These are phyloP conservation scores for Cladosporium cucumerinum DNA, from an alignment of 2,329 filamentous ascomycete species.

Conservation along the genomic window DNA sequence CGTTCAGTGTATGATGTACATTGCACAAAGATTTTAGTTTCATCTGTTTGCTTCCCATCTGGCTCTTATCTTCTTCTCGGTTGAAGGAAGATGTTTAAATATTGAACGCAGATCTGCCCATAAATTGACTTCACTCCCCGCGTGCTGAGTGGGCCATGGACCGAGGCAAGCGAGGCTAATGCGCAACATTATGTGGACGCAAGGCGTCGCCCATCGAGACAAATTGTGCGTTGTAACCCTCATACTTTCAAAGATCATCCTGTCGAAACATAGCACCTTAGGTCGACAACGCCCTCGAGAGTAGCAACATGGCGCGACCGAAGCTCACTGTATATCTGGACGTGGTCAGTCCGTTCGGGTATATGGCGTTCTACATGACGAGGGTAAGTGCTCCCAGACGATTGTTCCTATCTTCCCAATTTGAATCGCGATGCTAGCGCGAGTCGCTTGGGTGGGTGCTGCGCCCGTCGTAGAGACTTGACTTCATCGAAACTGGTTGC, in stretches of 20 bases:
- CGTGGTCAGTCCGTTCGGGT: conserved; percentile 59
- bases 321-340: conserved; percentile 58
- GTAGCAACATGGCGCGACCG: conserved; percentile 42
- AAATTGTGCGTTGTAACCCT: neutral
- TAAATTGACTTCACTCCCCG: neutral
- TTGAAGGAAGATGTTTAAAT: neutral
- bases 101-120: neutral
- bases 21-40: neutral
- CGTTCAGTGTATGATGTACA: conserved; percentile 7
- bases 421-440: neutral
- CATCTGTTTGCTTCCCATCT: no score
- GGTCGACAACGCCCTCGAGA: neutral
- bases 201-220: neutral
- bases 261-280: no score
- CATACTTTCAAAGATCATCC: neutral
- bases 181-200: neutral
- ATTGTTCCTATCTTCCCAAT: neutral
- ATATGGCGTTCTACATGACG: conserved; percentile 56
- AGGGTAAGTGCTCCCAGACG: conserved; percentile 41
- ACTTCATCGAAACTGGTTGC: neutral
- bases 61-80: no score
- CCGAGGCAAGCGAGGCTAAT: neutral
- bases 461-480: neutral
- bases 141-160: neutral
- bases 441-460: neutral